These are phyloP conservation scores for Eucommia ulmoides DNA, from an alignment of 257 asterid species.

Conservation along the genomic window DNA sequence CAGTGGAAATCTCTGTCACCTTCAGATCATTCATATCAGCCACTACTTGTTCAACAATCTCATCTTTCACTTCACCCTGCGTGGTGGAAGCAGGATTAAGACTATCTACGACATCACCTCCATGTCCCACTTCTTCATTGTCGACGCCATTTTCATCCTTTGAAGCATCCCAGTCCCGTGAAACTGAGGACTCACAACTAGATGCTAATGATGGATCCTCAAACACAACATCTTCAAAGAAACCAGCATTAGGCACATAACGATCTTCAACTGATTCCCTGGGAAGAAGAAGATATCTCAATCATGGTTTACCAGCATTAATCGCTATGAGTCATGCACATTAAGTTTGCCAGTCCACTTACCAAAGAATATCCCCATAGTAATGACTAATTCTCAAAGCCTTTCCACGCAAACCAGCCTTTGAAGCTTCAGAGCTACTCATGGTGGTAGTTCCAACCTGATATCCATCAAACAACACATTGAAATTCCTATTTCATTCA, in stretches of 20 bases:
- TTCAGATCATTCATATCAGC: constrained; percentile 38
- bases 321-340: too few relatives aligned
- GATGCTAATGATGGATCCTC: constrained; percentile 65
- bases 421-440: constrained; percentile 70
- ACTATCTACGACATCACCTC: constrained; percentile 16
- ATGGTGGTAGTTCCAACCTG: constrained; percentile 87
- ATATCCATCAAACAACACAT: not conserved
- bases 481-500: not conserved
- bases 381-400: constrained; percentile 69
- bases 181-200: constrained; percentile 32
- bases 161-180: constrained; percentile 42
- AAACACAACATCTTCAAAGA: constrained; percentile 65
- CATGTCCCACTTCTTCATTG: constrained; percentile 25
- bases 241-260: constrained; percentile 85
- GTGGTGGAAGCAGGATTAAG: constrained; percentile 21
- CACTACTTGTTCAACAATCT: constrained; percentile 36
- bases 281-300: constrained; percentile 10
- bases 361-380: constrained; percentile 86
- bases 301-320: too few relatives aligned
- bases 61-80: constrained; percentile 19
- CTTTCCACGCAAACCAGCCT: constrained; percentile 90
- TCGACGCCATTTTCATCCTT: constrained; percentile 22
- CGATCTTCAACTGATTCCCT: constrained; percentile 80
- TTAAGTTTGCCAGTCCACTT: constrained; percentile 9
- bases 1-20: constrained; percentile 29